Evolutionary conservation across 2,329 filamentous ascomycete genomes (phyloP), one percentile per base, ranked within the genome.

Genomic region (Fusarium pseudonygamai): DNA sequence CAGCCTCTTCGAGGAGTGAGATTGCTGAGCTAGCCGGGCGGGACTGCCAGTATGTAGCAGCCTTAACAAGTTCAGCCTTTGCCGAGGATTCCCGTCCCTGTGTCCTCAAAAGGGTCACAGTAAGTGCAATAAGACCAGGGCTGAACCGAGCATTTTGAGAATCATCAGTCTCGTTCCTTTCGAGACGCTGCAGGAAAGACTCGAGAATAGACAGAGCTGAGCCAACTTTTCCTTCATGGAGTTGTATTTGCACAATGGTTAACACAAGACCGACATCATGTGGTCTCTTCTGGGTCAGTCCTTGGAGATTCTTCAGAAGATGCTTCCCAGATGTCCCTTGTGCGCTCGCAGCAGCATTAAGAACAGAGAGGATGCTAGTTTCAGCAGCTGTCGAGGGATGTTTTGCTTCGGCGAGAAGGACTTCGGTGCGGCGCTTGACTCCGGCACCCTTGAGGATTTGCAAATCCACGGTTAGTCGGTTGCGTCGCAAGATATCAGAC

Each of bases 201-300:
- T 97, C 93, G 5, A 98, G 85, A 11, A 94, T 85, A n/a, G 87
- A 85, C 40, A 95, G 89, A 9, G 96, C 96, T 8, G 92, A 91
- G 36, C 89, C 91, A 34, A 90, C 87, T 79, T 96, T 94, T 52
- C 91, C 89, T 45, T 87, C 89, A 57, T 91, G 86, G 22, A 96
- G 85, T 79, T 97, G 95, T 49, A 97, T 88, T 80, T 98, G 95
- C 15, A 96, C 87, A 63, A 94, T 88, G 15, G 93, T 95, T 43
- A 98, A 85, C 30, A 93, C 84, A 7, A 98, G 86, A 4, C 95
- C 96, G 28, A 97, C 85, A 79, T 98, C 94, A 67, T 90, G 89
- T 0, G 95, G 93, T 36, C 93, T 87, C 78, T 90, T 92, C 76
- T 94, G 91, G 12, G 96, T 84, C 18, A 95, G 81, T 3, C 89